phyloP scores from a whole-genome alignment of 192 early-diverging fungal species.

The Gorgonomyces haynaldii region DNA sequence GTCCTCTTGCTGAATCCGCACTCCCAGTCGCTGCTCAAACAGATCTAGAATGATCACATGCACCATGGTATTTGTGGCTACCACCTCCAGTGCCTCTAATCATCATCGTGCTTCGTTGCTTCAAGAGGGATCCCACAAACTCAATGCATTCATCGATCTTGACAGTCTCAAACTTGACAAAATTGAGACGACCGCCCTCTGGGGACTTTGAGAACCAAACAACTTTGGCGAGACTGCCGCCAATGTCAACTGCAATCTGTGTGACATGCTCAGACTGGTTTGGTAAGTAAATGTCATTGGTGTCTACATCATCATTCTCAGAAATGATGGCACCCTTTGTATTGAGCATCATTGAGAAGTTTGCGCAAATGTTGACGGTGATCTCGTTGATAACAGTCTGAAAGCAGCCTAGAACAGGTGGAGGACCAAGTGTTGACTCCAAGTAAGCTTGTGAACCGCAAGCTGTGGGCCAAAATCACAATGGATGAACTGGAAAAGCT shows the following conservation, averaged over 20 bases:
- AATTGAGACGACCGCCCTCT: slow-evolving; percentile 77
- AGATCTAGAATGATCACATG: slow-evolving; percentile 17
- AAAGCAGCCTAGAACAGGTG: too few species aligned
- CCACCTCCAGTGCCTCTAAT: slow-evolving; percentile 84
- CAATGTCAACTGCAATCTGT: slow-evolving; percentile 80
- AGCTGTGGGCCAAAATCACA: not conserved
- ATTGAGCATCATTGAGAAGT: slow-evolving; percentile 1
- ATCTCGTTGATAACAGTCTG: too few species aligned
- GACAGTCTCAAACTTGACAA: slow-evolving; percentile 89
- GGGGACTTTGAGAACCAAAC: slow-evolving; percentile 42
- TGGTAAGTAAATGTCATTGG: slow-evolving; percentile 75
- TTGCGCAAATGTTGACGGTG: too few species aligned
- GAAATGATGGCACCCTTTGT: slow-evolving; percentile 7
- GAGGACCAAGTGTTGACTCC: slow-evolving; percentile 11
- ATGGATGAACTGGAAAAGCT: not conserved
- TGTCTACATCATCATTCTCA: slow-evolving; percentile 43
- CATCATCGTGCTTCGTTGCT: slow-evolving; percentile 14
- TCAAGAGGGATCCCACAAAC: slow-evolving; percentile 62
- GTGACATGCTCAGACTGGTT: slow-evolving; percentile 72
- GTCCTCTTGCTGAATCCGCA: slow-evolving; percentile 71
- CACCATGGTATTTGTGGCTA: slow-evolving; percentile 60
- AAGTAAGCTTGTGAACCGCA: slow-evolving; percentile 1
- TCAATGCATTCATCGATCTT: slow-evolving; percentile 79
- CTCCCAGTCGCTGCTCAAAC: slow-evolving; percentile 54
- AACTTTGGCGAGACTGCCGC: slow-evolving; percentile 48